Conservation (phyloP, 768 basidiomycete genomes). For the Rhizopogon salebrosus region DNA sequence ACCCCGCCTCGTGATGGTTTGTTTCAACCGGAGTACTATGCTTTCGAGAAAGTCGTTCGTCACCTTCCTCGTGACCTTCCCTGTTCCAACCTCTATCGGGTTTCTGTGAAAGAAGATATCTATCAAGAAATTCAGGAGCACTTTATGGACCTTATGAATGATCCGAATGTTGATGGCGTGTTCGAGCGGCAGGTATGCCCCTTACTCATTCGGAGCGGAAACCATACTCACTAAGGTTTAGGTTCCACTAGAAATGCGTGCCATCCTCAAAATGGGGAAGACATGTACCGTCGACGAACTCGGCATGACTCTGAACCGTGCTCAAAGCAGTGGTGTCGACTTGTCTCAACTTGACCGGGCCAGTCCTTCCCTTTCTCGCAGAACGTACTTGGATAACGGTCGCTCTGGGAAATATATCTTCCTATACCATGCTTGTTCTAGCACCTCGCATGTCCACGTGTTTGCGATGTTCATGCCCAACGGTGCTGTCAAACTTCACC, state of each 20-base stretch:
- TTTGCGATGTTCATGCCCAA: conserved; percentile 82
- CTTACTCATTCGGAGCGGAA: not conserved
- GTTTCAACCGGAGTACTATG: conserved; percentile 67
- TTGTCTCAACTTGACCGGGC: conserved; percentile 73
- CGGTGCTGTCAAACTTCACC: conserved; percentile 68
- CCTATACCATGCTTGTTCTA: conserved; percentile 81
- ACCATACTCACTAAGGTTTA: conserved; percentile 22
- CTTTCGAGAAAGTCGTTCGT: conserved; percentile 65
- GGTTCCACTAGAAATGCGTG: conserved; percentile 82
- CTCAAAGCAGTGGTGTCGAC: conserved; percentile 79
- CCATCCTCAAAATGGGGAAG: conserved; percentile 78
- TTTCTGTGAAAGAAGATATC: conserved; percentile 76
- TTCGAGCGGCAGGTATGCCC: conserved; percentile 81
- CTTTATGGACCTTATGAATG: conserved; percentile 88
- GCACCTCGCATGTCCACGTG: conserved; percentile 72
- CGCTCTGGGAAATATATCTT: conserved; percentile 72
- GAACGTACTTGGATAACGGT: conserved; percentile 72
- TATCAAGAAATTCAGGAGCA: conserved; percentile 85
- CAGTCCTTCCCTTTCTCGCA: conserved; percentile 48
- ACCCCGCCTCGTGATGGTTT: conserved; percentile 55
- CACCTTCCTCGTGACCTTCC: conserved; percentile 77
- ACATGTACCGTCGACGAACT: conserved; percentile 66
- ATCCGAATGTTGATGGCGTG: conserved; percentile 91
- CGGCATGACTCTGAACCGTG: conserved; percentile 73
- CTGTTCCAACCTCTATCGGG: conserved; percentile 75